Base-by-base conservation (phyloP, 257 asterid genomes). In the Fraxinus pennsylvanica region DNA sequence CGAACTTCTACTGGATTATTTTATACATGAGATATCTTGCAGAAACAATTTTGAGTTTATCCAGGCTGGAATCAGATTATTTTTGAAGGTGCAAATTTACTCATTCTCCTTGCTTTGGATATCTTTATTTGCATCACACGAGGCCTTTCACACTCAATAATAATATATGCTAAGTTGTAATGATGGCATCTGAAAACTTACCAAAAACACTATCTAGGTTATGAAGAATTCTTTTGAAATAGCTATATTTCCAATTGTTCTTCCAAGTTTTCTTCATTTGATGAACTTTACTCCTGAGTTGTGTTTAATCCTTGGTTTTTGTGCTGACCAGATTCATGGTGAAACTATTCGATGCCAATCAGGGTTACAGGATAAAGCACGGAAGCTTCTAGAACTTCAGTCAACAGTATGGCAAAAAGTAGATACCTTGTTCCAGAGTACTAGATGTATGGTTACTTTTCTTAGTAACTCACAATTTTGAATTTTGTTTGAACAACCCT, bases 381-480 rank as follows among this genome's bases (percentile, higher is more conserved):
- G n/a, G 82, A 83, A 83, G 82, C 96, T 94, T 78, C 88, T 92
- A 65, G 91, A 90, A 59, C 67, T 80, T 75, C 98, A 94, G 54
- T 87, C 97, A 12, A 86, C 78, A 50, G 91, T 88, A 65, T 94
- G 98, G 98, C 97, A 87, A 81, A 85, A 86, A 74, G 82, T 92
- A 39, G 97, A 94, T 54, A 87, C 82, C 81, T 72, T 92, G 82
- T 89, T 94, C 80, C 97, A 94, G 86, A 86, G 90, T 69, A 80
- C 92, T 19, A 83, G 97, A 83, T 94, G 98, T 82, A 85, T 91
- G 96, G 87, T 94, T 69, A 66, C 97, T 7, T 94, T 92, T 81
- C 90, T 92, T 39, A 91, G 97, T 76, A 92, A 90, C 86, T 88
- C 98, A 27, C 97, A 91, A 38, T 89, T 94, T 84, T 94, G 88